These are phyloP conservation scores for Rosa multiflora DNA, from an alignment of 306 rosid species.

Conservation along the genomic window DNA sequence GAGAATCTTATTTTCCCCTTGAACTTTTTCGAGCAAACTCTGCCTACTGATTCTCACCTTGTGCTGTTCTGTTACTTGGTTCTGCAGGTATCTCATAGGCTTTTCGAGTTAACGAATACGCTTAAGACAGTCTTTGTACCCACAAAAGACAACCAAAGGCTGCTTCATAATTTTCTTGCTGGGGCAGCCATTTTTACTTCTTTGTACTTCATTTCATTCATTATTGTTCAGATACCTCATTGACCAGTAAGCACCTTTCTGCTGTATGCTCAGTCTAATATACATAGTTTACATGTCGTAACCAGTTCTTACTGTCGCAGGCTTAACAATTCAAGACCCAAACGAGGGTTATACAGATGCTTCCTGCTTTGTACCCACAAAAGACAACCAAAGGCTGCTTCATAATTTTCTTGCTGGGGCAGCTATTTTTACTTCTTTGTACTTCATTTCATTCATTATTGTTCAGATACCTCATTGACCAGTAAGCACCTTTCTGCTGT, in stretches of 20 bases:
- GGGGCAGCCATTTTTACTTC: slow-evolving; percentile 57
- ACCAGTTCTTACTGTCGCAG: slow-evolving; percentile 33
- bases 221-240: slow-evolving; percentile 66
- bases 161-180: slow-evolving; percentile 72
- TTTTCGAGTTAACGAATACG: slow-evolving; percentile 86
- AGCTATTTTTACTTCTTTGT: slow-evolving; percentile 54
- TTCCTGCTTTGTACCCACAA: slow-evolving; percentile 49
- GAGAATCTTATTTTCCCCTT: slow-evolving; percentile 28
- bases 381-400: slow-evolving; percentile 78
- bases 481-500: slow-evolving; percentile 43
- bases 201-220: slow-evolving; percentile 58
- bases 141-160: slow-evolving; percentile 74
- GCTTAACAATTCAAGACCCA: slow-evolving; percentile 38
- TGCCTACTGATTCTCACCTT: slow-evolving; percentile 14
- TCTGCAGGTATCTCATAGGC: slow-evolving; percentile 79
- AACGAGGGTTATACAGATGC: slow-evolving; percentile 30
- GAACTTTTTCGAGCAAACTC: slow-evolving; percentile 16
- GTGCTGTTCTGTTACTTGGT: slow-evolving; percentile 35
- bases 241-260: slow-evolving; percentile 50
- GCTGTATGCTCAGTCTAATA: neutral
- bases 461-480: slow-evolving; percentile 58
- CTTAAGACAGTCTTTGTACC: slow-evolving; percentile 84
- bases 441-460: slow-evolving; percentile 60
- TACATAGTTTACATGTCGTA: neutral
- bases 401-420: slow-evolving; percentile 74